A percentile compares a stretch with the other conserved stretches of the same genome.
Conservation (phyloP, 148 eudicot species). For the Limonium bicolor region DNA sequence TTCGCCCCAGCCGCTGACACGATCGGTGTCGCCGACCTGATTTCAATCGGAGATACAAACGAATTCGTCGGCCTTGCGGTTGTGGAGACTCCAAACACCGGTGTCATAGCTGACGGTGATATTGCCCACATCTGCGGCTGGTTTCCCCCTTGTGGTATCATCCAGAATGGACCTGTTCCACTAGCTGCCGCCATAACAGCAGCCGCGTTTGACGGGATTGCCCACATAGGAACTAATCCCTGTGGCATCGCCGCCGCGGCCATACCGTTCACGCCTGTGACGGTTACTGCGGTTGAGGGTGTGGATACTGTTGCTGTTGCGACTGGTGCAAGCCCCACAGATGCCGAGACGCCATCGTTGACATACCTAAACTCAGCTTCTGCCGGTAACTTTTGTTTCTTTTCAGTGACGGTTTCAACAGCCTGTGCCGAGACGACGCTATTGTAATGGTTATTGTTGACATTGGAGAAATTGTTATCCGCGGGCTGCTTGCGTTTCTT, state of each 20-base stretch:
- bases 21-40: not conserved
- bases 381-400: conserved; percentile 7
- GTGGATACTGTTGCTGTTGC: not conserved
- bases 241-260: conserved; percentile 4
- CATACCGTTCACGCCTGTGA: not conserved
- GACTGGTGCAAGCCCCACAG: conserved; percentile 16
- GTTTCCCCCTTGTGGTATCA: conserved; percentile 13
- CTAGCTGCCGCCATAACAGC: conserved; percentile 4
- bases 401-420: not conserved
- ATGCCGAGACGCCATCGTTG: conserved; percentile 5
- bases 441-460: too few species aligned
- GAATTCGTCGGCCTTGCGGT: conserved; percentile 10
- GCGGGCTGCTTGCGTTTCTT: conserved; percentile 9
- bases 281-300: not conserved
- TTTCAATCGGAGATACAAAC: conserved; percentile 8
- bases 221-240: conserved; percentile 23
- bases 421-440: too few species aligned
- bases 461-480: conserved; percentile 5
- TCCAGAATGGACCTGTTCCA: too few species aligned
- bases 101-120: conserved; percentile 8
- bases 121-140: conserved; percentile 25
- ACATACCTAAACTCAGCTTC: conserved; percentile 4
- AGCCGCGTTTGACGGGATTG: conserved; percentile 14
- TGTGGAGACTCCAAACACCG: conserved; percentile 7
- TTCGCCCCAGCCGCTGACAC: conserved; percentile 1